Conservation (phyloP, 768 basidiomycete species). For the Gloeophyllum trabeum region DNA sequence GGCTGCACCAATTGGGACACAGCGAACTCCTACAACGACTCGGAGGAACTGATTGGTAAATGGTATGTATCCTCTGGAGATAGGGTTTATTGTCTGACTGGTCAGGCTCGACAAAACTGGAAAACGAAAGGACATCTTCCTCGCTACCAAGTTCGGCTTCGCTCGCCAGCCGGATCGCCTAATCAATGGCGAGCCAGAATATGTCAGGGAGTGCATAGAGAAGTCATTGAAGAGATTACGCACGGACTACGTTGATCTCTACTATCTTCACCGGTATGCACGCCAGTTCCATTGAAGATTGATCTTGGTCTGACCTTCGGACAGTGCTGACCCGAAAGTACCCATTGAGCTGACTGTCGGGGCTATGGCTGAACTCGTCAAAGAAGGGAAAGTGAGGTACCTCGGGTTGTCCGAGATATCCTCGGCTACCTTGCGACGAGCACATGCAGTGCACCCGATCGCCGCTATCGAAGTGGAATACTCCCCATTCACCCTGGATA, state of each 20-base stretch:
- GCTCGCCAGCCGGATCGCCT: background rate
- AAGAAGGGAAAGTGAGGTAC: constrained; percentile 37
- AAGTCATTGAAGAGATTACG: constrained; percentile 5
- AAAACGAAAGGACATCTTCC: constrained; percentile 12
- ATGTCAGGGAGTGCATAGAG: constrained; percentile 3
- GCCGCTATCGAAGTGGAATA: constrained; percentile 39
- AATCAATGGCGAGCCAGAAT: constrained; percentile 1
- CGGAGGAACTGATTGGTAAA: constrained; percentile 31
- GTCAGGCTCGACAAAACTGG: constrained; percentile 10
- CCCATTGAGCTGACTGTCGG: constrained; percentile 41
- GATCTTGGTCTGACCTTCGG: too few species aligned
- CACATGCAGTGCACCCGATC: constrained; percentile 38
- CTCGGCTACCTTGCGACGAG: constrained; percentile 33
- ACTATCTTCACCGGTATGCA: constrained; percentile 7
- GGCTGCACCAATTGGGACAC: constrained; percentile 41
- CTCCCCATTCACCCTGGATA: constrained; percentile 35
- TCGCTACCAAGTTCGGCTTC: constrained; percentile 16
- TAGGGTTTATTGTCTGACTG: background rate
- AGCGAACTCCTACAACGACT: constrained; percentile 33
- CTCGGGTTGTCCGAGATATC: constrained; percentile 44
- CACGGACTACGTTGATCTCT: constrained; percentile 8
- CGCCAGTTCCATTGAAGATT: background rate
- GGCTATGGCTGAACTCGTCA: constrained; percentile 41
- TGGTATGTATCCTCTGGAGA: constrained; percentile 19
- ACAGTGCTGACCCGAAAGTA: constrained; percentile 27